A percentile compares a stretch with the other conserved stretches of the same genome.
phyloP scores from a whole-genome alignment of 2,329 filamentous ascomycete genomes.

The Trichoderma gracile region DNA sequence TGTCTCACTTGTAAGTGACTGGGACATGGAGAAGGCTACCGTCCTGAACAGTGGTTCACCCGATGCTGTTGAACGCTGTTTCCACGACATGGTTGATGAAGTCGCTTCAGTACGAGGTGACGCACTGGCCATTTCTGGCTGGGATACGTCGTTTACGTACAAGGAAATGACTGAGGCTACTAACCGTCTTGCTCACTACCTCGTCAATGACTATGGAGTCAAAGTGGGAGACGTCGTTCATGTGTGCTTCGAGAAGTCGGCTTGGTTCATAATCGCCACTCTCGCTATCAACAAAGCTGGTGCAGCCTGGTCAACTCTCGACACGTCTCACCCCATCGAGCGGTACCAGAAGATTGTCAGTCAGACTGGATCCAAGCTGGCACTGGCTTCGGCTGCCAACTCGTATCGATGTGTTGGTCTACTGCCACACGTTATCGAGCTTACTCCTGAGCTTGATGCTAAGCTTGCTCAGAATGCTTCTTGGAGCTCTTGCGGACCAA shows the following conservation, averaged over 20 bases:
- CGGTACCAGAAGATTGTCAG: conserved; percentile 14
- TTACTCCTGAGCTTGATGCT: conserved; percentile 13
- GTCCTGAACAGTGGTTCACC: not conserved
- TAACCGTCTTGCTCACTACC: conserved; percentile 20
- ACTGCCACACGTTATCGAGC: conserved; percentile 1
- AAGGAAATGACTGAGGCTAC: not conserved
- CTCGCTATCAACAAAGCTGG: conserved; percentile 24
- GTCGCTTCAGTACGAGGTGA: not conserved
- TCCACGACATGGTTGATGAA: conserved; percentile 20
- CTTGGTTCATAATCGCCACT: conserved; percentile 14
- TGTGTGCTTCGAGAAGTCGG: conserved; percentile 25
- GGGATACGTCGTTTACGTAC: conserved; percentile 20
- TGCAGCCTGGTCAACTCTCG: conserved; percentile 19
- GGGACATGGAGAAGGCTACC: conserved; percentile 9
- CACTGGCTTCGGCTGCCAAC: not conserved
- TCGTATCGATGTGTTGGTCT: not conserved
- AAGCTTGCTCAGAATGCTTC: not conserved
- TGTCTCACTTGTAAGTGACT: not conserved
- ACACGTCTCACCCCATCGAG: conserved; percentile 12
- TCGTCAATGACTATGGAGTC: not conserved
- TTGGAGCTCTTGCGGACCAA: not conserved
- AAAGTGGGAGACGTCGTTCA: conserved; percentile 13
- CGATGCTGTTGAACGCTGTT: conserved; percentile 4
- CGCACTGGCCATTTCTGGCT: conserved; percentile 7
- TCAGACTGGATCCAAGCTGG: conserved; percentile 13